phyloP scores from a whole-genome alignment of 2,329 filamentous ascomycete genomes.

The Trichoderma guizhouense region DNA sequence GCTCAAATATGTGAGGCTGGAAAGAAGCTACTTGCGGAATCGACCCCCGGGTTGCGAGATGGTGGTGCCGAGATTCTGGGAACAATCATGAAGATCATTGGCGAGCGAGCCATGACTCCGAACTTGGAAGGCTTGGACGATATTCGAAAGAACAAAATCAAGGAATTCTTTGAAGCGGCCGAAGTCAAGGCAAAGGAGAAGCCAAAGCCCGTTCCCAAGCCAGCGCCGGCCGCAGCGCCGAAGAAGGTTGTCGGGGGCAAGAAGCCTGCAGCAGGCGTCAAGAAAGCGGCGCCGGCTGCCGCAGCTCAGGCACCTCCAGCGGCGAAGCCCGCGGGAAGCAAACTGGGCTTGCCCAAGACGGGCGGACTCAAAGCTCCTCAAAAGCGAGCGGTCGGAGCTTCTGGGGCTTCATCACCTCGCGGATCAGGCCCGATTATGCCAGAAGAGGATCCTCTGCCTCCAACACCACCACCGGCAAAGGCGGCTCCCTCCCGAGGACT shows the following conservation, averaged over 20 bases:
- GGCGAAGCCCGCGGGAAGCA: conserved; percentile 48
- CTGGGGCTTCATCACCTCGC: conserved; percentile 52
- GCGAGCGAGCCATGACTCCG: conserved; percentile 90
- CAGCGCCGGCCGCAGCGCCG: conserved; percentile 45
- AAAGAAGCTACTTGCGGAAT: conserved; percentile 88
- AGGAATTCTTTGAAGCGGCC: conserved; percentile 75
- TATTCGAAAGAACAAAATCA: conserved; percentile 92
- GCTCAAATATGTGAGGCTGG: conserved; percentile 80
- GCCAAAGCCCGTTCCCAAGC: conserved; percentile 72
- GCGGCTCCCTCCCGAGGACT: conserved; percentile 74
- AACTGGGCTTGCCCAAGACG: conserved; percentile 54
- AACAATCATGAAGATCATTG: conserved; percentile 97
- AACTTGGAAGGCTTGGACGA: conserved; percentile 92
- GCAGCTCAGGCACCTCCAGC: conserved; percentile 56
- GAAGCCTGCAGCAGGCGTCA: conserved; percentile 41
- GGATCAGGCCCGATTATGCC: conserved; percentile 49
- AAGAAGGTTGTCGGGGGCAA: conserved; percentile 44
- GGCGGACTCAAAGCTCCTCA: conserved; percentile 58
- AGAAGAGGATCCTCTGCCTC: conserved; percentile 57
- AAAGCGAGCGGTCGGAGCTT: conserved; percentile 50
- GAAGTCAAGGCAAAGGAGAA: conserved; percentile 57
- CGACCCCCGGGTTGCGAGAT: conserved; percentile 77
- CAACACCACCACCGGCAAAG: conserved; percentile 51
- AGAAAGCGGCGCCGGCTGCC: conserved; percentile 37
- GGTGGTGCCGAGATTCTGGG: conserved; percentile 90